Evolutionary conservation across 2,329 filamentous ascomycete genomes (phyloP).

Genomic region (Emmonsiellopsis sp.): DNA sequence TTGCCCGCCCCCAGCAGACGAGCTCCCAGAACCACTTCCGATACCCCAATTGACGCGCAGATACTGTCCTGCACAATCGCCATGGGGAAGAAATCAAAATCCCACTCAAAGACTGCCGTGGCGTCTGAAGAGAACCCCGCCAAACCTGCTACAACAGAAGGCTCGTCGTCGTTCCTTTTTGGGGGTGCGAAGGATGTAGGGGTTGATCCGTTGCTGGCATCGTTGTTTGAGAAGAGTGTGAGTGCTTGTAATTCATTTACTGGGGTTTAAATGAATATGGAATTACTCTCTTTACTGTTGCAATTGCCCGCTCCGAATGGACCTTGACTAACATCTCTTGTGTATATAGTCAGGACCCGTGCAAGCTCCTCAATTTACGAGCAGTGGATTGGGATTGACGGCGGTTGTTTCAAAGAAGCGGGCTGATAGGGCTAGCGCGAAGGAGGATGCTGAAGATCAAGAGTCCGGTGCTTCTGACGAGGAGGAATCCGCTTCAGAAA

Average conservation of each 20-base stretch:
- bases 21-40: background rate
- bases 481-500: slow-evolving; percentile 20
- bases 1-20: background rate
- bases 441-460: background rate
- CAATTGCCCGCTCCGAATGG: background rate
- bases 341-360: slow-evolving; percentile 29
- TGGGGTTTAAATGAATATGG: background rate
- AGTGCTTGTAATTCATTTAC: slow-evolving; percentile 25
- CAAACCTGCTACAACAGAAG: slow-evolving; percentile 12
- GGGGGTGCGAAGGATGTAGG: slow-evolving; percentile 45
- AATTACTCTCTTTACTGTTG: background rate
- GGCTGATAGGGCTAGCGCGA: background rate
- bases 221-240: slow-evolving; percentile 66
- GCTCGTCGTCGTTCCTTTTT: slow-evolving; percentile 36
- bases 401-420: background rate
- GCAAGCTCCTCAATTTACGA: slow-evolving; percentile 22
- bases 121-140: slow-evolving; percentile 7
- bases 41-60: no score
- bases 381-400: background rate
- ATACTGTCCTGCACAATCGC: slow-evolving; percentile 1
- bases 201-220: slow-evolving; percentile 60
- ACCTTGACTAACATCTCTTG: background rate
- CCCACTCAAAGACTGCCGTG: slow-evolving; percentile 16
- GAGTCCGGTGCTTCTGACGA: slow-evolving; percentile 10
- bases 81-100: slow-evolving; percentile 29